Evolutionary conservation across 352 stramenopile species (phyloP).

Genomic region (Thalassiosira ordinaria): DNA sequence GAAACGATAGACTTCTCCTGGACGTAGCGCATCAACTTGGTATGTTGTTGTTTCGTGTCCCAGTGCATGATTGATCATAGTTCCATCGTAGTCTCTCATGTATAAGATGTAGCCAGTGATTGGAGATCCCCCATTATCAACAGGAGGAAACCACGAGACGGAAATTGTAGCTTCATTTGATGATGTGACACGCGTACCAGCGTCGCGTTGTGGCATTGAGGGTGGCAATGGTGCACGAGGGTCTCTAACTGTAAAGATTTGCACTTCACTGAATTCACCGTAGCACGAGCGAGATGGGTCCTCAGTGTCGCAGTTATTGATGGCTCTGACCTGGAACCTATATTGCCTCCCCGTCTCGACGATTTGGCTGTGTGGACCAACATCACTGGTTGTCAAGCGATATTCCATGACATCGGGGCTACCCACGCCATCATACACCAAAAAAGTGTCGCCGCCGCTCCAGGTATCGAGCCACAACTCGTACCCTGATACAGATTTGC

Average conservation of each 20-base stretch:
- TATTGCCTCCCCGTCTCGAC: slow-evolving; percentile 93
- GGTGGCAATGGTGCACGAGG: slow-evolving; percentile 89
- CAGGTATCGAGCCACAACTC: slow-evolving; percentile 96
- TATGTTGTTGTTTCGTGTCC: slow-evolving; percentile 55
- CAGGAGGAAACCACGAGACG: slow-evolving; percentile 87
- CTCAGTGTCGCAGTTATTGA: slow-evolving; percentile 92
- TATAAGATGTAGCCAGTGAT: slow-evolving; percentile 93
- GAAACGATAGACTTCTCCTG: slow-evolving; percentile 92
- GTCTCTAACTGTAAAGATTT: slow-evolving; percentile 90
- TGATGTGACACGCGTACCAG: slow-evolving; percentile 50
- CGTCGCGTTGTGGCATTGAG: slow-evolving; percentile 65
- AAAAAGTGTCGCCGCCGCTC: slow-evolving; percentile 87
- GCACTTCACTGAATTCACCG: slow-evolving; percentile 89
- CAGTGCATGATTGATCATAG: slow-evolving; percentile 65
- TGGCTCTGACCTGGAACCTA: slow-evolving; percentile 91
- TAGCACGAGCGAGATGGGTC: slow-evolving; percentile 87
- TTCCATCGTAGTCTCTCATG: slow-evolving; percentile 77
- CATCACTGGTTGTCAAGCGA: slow-evolving; percentile 88
- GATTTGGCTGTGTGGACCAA: slow-evolving; percentile 75
- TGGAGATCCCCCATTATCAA: slow-evolving; percentile 92
- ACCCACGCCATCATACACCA: slow-evolving; percentile 94
- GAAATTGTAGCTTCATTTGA: slow-evolving; percentile 80
- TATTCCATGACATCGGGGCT: slow-evolving; percentile 86
- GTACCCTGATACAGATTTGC: slow-evolving; percentile 92
- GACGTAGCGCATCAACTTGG: slow-evolving; percentile 69